phyloP scores from a whole-genome alignment of 768 basidiomycete species.

The Galerina sulciceps region DNA sequence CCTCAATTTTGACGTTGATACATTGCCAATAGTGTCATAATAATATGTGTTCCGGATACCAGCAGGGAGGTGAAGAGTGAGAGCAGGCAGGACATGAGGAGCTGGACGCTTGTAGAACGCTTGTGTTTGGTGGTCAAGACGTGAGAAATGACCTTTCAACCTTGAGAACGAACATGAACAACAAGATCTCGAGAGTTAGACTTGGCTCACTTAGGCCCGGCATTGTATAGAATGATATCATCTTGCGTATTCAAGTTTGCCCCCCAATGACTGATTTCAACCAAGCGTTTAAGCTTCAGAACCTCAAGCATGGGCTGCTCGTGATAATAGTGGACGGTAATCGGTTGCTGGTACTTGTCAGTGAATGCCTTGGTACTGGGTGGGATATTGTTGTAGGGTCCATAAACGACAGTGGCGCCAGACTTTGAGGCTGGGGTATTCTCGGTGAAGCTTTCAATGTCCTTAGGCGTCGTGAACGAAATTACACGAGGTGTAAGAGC shows the following conservation, averaged over 20 bases:
- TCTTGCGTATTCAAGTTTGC: conserved; percentile 94
- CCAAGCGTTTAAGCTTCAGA: conserved; percentile 69
- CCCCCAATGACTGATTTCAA: conserved; percentile 98
- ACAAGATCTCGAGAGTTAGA: not conserved
- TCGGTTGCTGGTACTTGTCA: conserved; percentile 60
- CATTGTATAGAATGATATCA: conserved; percentile 83
- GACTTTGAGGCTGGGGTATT: conserved; percentile 72
- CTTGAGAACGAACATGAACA: conserved; percentile 43
- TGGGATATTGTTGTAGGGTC: conserved; percentile 82
- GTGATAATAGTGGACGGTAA: conserved; percentile 80
- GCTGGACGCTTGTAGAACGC: conserved; percentile 67
- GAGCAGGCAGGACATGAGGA: conserved; percentile 70
- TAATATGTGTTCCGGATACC: conserved; percentile 85
- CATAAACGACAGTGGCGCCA: conserved; percentile 84
- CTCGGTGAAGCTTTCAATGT: conserved; percentile 58
- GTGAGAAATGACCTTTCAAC: conserved; percentile 94
- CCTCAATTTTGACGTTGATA: conserved; percentile 90
- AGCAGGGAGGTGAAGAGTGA: conserved; percentile 83
- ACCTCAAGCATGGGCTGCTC: conserved; percentile 85
- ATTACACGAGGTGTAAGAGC: conserved; percentile 72
- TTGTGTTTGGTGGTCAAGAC: conserved; percentile 84
- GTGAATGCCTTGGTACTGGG: conserved; percentile 63
- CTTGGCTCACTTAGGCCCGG: conserved; percentile 79
- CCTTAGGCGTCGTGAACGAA: conserved; percentile 72
- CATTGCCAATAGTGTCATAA: conserved; percentile 93